These are phyloP conservation scores for Diaporthe destruens DNA, from an alignment of 2,329 filamentous ascomycete species.

Conservation along the genomic window DNA sequence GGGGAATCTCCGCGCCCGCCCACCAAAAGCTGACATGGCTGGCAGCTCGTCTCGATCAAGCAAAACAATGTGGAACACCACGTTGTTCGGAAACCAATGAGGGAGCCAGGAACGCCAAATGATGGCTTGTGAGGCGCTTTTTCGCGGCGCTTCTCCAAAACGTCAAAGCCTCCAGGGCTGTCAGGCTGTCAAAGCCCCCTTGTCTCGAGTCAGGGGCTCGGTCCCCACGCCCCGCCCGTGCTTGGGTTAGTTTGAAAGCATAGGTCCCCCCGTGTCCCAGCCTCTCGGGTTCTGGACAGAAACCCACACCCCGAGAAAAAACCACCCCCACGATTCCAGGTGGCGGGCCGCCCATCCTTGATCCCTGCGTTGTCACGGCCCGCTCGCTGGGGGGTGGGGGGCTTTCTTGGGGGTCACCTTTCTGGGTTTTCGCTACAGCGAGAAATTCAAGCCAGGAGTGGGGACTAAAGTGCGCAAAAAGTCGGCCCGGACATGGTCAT, in stretches of 20 bases:
- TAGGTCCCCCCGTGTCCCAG: neutral
- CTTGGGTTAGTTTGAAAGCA: neutral
- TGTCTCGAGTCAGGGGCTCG: neutral
- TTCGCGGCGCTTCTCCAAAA: neutral
- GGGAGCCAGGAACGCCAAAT: neutral
- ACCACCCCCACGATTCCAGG: conserved; percentile 13
- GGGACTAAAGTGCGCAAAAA: neutral
- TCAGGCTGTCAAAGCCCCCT: neutral
- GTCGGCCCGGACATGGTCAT: too few species aligned
- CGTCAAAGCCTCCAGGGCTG: neutral
- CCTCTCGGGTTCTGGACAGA: conserved; percentile 11
- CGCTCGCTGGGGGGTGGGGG: neutral
- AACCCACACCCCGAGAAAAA: conserved; percentile 2
- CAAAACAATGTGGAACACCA: neutral
- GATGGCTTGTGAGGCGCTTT: neutral
- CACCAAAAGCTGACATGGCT: conserved; percentile 1
- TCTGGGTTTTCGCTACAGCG: neutral
- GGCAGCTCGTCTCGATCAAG: neutral
- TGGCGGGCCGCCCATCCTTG: conserved; percentile 10
- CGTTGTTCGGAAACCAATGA: neutral
- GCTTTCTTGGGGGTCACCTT: neutral
- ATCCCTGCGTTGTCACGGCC: conserved; percentile 14
- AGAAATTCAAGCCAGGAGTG: neutral
- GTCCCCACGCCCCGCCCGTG: conserved; percentile 2
- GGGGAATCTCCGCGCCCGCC: conserved; percentile 21